phyloP scores from a whole-genome alignment of 192 early-diverging fungal genomes.

The Backusella circina region DNA sequence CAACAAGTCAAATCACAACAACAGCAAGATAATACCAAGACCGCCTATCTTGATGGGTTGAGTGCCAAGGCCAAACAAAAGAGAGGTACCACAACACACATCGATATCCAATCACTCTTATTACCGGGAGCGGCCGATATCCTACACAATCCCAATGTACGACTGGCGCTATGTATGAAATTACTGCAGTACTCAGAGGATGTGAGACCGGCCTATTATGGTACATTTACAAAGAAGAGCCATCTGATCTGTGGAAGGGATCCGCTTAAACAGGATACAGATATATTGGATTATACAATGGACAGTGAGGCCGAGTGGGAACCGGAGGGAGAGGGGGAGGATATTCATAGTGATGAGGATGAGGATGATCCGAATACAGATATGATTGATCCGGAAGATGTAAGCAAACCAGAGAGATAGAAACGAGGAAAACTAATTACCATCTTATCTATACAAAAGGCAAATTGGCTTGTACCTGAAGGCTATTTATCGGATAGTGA shows the following conservation, averaged over 20 bases:
- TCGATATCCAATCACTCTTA: slow-evolving; percentile 31
- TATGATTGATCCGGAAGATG: slow-evolving; percentile 29
- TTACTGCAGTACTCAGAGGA: slow-evolving; percentile 69
- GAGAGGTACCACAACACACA: slow-evolving; percentile 8
- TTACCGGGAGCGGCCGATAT: slow-evolving; percentile 28
- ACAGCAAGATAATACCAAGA: neutral
- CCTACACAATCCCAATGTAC: slow-evolving; percentile 27
- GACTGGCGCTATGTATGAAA: slow-evolving; percentile 47
- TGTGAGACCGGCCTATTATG: slow-evolving; percentile 74
- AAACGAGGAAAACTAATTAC: neutral
- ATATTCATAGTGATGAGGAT: slow-evolving; percentile 74
- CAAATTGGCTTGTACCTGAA: slow-evolving; percentile 82
- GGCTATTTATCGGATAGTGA: slow-evolving; percentile 87
- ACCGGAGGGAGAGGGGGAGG: slow-evolving; percentile 86
- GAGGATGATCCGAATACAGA: slow-evolving; percentile 47
- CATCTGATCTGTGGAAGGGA: slow-evolving; percentile 48
- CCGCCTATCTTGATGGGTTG: neutral
- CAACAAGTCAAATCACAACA: neutral
- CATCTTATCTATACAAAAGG: slow-evolving; percentile 36
- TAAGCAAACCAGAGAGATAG: slow-evolving; percentile 6
- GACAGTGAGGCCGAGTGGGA: slow-evolving; percentile 94
- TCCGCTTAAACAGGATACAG: slow-evolving; percentile 62
- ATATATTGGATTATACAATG: slow-evolving; percentile 73
- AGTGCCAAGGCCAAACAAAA: neutral
- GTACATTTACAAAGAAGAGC: slow-evolving; percentile 72